phyloP scores from a whole-genome alignment of 192 early-diverging fungal genomes.

The Backusella westeae region DNA sequence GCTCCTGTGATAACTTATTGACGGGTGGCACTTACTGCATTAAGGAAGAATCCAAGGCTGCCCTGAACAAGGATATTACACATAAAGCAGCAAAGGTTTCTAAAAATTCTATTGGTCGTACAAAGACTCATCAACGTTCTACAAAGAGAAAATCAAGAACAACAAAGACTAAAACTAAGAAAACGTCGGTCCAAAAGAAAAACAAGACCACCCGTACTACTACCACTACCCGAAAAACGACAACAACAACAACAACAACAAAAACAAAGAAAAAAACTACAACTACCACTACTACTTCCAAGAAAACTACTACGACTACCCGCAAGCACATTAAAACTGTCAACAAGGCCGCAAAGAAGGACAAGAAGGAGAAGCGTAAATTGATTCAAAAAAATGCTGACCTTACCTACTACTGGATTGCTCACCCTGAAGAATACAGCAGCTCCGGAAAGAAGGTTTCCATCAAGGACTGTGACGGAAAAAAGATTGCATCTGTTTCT shows the following conservation, averaged over 20 bases:
- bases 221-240: neutral
- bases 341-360: neutral
- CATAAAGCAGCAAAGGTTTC: neutral
- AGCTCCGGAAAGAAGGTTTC: conserved; percentile 10
- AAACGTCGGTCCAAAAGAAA: neutral
- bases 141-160: conserved; percentile 9
- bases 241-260: neutral
- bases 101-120: neutral
- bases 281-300: neutral
- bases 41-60: neutral
- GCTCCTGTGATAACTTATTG: conserved; percentile 25
- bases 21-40: conserved; percentile 20
- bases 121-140: neutral
- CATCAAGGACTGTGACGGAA: conserved; percentile 33
- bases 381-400: conserved; percentile 27
- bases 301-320: neutral
- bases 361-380: conserved; percentile 26
- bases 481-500: conserved; percentile 24
- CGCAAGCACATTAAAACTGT: neutral
- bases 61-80: conserved; percentile 3
- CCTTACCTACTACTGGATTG: conserved; percentile 43
- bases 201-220: neutral
- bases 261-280: neutral
- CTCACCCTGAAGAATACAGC: conserved; percentile 24
- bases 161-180: neutral